Evolutionary conservation across 2,329 filamentous ascomycete species (phyloP).

Genomic region (Hirsutella minnesotensis): DNA sequence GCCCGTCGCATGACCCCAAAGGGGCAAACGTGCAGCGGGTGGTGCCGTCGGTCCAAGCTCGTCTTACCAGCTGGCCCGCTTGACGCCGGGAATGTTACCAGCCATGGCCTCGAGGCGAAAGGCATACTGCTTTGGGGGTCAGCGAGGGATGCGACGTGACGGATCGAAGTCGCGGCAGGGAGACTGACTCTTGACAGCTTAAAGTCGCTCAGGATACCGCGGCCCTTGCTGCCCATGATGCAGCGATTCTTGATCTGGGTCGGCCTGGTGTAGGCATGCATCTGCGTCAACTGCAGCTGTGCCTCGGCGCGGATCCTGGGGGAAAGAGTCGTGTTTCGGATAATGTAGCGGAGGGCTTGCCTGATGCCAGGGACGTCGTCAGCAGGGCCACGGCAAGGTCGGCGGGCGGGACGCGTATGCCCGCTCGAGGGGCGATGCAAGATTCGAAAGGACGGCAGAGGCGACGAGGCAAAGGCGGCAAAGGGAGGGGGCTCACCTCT

Average conservation of each 20-base stretch:
- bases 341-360: slow-evolving; percentile 86
- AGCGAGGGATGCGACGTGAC: slow-evolving; percentile 8
- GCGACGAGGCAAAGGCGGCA: background rate
- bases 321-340: slow-evolving; percentile 82
- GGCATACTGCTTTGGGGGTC: slow-evolving; percentile 57
- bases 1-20: background rate
- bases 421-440: too few relatives aligned
- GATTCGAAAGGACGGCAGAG: too few relatives aligned
- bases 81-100: slow-evolving; percentile 81
- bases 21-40: background rate
- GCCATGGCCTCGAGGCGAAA: slow-evolving; percentile 83
- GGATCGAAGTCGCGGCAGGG: background rate
- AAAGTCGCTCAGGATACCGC: slow-evolving; percentile 88
- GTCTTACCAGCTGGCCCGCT: slow-evolving; percentile 89
- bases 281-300: slow-evolving; percentile 83
- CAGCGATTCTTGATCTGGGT: slow-evolving; percentile 94
- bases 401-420: too few relatives aligned
- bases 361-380: slow-evolving; percentile 29
- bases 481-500: slow-evolving; percentile 49
- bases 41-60: slow-evolving; percentile 6
- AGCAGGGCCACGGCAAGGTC: background rate
- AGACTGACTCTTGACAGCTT: slow-evolving; percentile 75
- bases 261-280: slow-evolving; percentile 89
- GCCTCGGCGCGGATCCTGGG: slow-evolving; percentile 76
- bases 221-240: slow-evolving; percentile 78